These are phyloP conservation scores for Picochlorum sp. DNA, from an alignment of 139 green algal genomes.

Conservation along the genomic window DNA sequence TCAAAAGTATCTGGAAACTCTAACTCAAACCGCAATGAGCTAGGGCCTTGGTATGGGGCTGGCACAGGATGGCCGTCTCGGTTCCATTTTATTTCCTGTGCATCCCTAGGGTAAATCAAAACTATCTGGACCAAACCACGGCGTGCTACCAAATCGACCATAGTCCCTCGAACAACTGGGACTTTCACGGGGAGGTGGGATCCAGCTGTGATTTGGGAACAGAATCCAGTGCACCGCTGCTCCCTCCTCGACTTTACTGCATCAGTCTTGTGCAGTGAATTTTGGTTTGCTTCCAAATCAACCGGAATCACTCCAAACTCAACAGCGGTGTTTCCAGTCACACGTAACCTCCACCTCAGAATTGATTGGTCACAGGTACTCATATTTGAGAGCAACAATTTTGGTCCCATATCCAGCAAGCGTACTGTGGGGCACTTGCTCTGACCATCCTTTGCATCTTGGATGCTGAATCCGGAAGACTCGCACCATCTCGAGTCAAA, in stretches of 20 bases:
- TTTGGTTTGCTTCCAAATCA: conserved; percentile 11
- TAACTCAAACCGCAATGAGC: conserved; percentile 31
- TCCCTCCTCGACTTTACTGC: neutral
- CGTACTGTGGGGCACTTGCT: conserved; percentile 21
- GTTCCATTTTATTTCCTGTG: conserved; percentile 44
- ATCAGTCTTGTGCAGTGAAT: conserved; percentile 39
- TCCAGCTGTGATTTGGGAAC: conserved; percentile 53
- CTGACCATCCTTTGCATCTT: neutral
- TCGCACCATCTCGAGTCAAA: conserved; percentile 34
- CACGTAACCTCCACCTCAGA: conserved; percentile 47
- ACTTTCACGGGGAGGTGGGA: conserved; percentile 44
- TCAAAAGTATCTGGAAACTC: conserved; percentile 28
- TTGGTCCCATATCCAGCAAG: conserved; percentile 55
- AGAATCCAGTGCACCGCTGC: conserved; percentile 38
- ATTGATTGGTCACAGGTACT: conserved; percentile 41
- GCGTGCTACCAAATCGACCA: conserved; percentile 44
- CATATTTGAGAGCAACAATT: conserved; percentile 53
- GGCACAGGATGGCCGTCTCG: conserved; percentile 40
- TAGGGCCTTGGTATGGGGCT: conserved; percentile 34
- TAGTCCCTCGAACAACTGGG: conserved; percentile 49
- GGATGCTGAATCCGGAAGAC: conserved; percentile 16
- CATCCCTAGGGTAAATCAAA: conserved; percentile 34
- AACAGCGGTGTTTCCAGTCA: conserved; percentile 57
- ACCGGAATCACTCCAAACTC: conserved; percentile 56
- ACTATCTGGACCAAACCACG: conserved; percentile 39